Evolutionary conservation across 129 eudicot species (phyloP), one percentile per base, ranked within the genome.

Genomic region (Ambrosia trifida): DNA sequence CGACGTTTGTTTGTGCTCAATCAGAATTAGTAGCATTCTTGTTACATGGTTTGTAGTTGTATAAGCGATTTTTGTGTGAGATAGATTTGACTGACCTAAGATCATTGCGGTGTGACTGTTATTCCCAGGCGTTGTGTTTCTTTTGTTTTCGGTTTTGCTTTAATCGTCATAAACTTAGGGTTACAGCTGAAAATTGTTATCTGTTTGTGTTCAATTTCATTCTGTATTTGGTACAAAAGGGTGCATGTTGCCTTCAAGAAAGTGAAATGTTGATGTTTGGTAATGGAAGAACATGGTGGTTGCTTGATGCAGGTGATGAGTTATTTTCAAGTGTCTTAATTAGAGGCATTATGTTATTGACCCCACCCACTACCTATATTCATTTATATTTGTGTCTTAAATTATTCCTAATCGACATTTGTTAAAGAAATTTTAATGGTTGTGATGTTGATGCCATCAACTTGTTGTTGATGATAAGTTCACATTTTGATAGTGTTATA

Each of bases 361-460:
- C 30, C 74, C 75, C 64, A 31, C 64, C 62, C 72, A 68, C 36
- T 76, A 11, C 64, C 67, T 46, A 68, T 68, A 49, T 76, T 57
- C 44, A 66, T 76, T 67, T 67, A 60, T 64, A 35, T 59, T 47
- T 76, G 6, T 68, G 44, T 19, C 19, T 59, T 18, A 33, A 45
- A 14, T 67, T 46, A 36, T 76, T 67, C 56, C 44, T 58, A 76
- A 58, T 68, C 33, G 46, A 68, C 14, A 46, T 76, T 58, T 40
- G 9, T 47, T 30, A 31, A 67, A 17, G 41, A 33, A 36, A 52
- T 32, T 67, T 46, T 45, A 76, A 36, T 68, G 54, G 69, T 59
- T 76, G 63, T 76, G 80, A 76, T 76, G 75, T 33, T 45, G 53
- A 76, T 49, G 31, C 44, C 31, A 46, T 68, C 75, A 68, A 59